Conservation (phyloP, 2,329 filamentous ascomycete genomes). For the Monosporascus sp. region DNA sequence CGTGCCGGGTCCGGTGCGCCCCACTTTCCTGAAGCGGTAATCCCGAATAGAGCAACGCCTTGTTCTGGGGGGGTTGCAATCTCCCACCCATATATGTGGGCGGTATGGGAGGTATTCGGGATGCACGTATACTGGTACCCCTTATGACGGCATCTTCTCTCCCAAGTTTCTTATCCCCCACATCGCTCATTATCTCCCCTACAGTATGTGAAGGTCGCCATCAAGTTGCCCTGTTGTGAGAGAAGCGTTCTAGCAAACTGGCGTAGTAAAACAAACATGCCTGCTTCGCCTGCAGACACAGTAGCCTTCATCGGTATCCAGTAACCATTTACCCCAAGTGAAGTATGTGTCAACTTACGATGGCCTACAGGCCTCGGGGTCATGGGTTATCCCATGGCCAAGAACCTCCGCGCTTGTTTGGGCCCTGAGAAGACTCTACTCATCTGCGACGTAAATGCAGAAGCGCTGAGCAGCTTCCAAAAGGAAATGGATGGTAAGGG, state of each 20-base stretch:
- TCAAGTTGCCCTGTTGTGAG: too few relatives aligned
- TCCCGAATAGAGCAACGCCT: neutral
- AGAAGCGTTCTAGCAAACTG: too few relatives aligned
- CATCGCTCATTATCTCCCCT: too few relatives aligned
- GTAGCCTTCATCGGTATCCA: slow-evolving; percentile 25
- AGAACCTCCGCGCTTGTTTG: slow-evolving; percentile 25
- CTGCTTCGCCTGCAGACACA: slow-evolving; percentile 16
- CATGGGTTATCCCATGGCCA: slow-evolving; percentile 32
- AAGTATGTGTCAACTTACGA: neutral
- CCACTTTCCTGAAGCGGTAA: neutral
- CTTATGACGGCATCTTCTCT: too few relatives aligned
- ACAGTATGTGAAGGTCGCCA: too few relatives aligned
- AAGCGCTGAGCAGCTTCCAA: slow-evolving; percentile 32
- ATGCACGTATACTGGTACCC: too few relatives aligned
- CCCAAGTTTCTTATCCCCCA: too few relatives aligned
- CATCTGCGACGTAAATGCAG: slow-evolving; percentile 31
- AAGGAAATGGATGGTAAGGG: slow-evolving; percentile 29
- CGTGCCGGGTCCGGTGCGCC: neutral
- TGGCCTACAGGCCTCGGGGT: slow-evolving; percentile 23
- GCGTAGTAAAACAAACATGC: slow-evolving; percentile 3
- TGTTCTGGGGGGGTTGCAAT: too few relatives aligned
- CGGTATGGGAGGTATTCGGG: too few relatives aligned
- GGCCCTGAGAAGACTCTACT: slow-evolving; percentile 18
- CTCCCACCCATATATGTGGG: too few relatives aligned
- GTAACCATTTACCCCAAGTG: neutral